These are phyloP conservation scores for Candida sanyaensis DNA, from an alignment of 1,139 yeast genomes.

Conservation along the genomic window DNA sequence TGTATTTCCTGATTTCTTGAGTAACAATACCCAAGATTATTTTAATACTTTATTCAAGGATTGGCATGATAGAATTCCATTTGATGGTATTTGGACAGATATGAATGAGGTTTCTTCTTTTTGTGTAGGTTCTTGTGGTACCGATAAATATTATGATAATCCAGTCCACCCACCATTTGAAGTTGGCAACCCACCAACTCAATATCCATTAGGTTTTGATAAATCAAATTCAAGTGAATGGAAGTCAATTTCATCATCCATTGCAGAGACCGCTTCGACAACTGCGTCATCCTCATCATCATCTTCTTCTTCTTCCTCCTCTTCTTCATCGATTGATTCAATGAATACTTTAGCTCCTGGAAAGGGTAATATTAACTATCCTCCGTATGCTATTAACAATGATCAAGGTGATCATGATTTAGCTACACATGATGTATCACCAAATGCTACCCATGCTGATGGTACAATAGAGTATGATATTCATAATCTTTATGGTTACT, in stretches of 20 bases:
- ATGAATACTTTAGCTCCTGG: constrained; percentile 22
- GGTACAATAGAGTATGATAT: constrained; percentile 32
- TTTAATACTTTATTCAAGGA: constrained; percentile 24
- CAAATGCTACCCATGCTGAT: constrained; percentile 31
- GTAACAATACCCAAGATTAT: constrained; percentile 22
- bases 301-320: constrained; percentile 17
- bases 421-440: constrained; percentile 28
- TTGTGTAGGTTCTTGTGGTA: constrained; percentile 33
- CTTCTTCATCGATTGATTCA: constrained; percentile 19
- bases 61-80: constrained; percentile 24
- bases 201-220: constrained; percentile 22
- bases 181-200: constrained; percentile 17
- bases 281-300: constrained; percentile 15
- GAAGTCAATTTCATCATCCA: constrained; percentile 17
- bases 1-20: constrained; percentile 35
- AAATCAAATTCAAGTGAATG: constrained; percentile 23
- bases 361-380: constrained; percentile 32
- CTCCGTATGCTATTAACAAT: constrained; percentile 31
- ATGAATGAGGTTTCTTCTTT: constrained; percentile 37
- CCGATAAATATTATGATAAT: constrained; percentile 19
- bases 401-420: constrained; percentile 27
- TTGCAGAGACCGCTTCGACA: constrained; percentile 14
- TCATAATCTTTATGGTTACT: constrained; percentile 21
- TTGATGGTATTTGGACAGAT: constrained; percentile 37
- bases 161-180: constrained; percentile 24